Evolutionary conservation across 345 rosid species (phyloP).

Genomic region (Erodium maritimum): DNA sequence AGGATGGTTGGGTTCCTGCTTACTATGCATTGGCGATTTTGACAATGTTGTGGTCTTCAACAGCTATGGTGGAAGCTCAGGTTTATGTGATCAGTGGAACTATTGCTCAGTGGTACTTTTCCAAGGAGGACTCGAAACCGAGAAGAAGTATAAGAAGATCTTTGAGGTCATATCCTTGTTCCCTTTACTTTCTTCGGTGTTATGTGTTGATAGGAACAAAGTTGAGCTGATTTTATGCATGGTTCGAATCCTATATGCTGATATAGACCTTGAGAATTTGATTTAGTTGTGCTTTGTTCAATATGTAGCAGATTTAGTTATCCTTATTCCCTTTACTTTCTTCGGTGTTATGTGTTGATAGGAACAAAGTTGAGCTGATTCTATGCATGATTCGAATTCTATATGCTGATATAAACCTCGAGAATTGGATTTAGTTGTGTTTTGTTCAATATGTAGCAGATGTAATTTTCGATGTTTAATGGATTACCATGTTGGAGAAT

Average conservation of each 20-base stretch:
- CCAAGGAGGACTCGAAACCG: conserved; percentile 59
- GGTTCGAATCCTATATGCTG: background rate
- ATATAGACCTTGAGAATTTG: background rate
- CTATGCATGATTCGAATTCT: background rate
- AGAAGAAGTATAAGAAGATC: conserved; percentile 60
- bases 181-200: background rate
- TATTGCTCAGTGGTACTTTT: conserved; percentile 79
- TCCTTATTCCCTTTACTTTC: conserved; percentile 4
- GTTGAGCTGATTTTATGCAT: background rate
- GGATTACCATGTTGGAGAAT: background rate
- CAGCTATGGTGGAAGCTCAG: conserved; percentile 66
- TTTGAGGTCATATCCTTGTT: conserved; percentile 41
- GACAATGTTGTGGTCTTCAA: conserved; percentile 87
- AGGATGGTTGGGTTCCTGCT: conserved; percentile 89
- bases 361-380: background rate
- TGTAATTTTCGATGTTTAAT: no score
- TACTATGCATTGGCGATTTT: conserved; percentile 66
- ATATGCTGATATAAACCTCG: background rate
- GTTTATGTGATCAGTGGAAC: conserved; percentile 81
- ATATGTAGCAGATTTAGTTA: no score
- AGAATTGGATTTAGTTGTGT: background rate
- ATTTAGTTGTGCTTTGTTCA: background rate
- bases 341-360: background rate
- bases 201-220: background rate
- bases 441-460: background rate